Base-by-base conservation (phyloP, 148 eudicot species). In the Camellia granthamiana region DNA sequence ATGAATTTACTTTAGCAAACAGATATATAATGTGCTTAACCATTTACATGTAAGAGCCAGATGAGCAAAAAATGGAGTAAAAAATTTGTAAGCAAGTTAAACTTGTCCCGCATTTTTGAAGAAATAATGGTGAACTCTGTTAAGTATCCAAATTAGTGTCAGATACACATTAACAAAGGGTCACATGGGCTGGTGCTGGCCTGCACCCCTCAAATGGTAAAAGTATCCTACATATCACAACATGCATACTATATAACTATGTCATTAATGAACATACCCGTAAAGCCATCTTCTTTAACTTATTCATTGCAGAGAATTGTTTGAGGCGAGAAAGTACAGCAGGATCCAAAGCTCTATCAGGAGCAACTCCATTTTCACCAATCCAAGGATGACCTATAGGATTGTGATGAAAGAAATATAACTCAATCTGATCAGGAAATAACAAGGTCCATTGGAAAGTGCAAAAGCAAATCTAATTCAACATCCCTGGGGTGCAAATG, bases 311-410 rank as follows among this genome's bases (percentile, higher is more conserved):
- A 79, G 99, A 96, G 85, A 93, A 96, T 75, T 92, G 92, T 74
- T 96, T 96, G 77, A 96, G 88, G 81, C 99, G 98, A 82, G 97
- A 96, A 83, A 96, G 97, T 58, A 92, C 98, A 81, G 99, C 99
- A 61, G 98, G 88, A 85, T 96, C 99, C 83, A 93, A 84, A 79
- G 97, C 91, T 88, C 92, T 92, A 83, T 93, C 97, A 67, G 98
- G 98, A 8, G 99, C 99, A 86, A 96, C 98, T 81, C 99, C 99
- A 84, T 94, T 92, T 90, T 96, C 97, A 78, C 93, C 93, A 76
- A 93, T 92, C 99, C 99, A 96, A 80, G 99, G 99, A 92, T 93
- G 97, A 90, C 97, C 99, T 96, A 78, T 10, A 78, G 54, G 59
- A 84, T 54, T 63, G 75, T 42, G 7, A 78, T 65, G 19, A 23